Percentiles rank a stretch among this genome's conserved stretches.
Conservation (phyloP, 345 rosid species). For the Erysimum cheiranthoides region DNA sequence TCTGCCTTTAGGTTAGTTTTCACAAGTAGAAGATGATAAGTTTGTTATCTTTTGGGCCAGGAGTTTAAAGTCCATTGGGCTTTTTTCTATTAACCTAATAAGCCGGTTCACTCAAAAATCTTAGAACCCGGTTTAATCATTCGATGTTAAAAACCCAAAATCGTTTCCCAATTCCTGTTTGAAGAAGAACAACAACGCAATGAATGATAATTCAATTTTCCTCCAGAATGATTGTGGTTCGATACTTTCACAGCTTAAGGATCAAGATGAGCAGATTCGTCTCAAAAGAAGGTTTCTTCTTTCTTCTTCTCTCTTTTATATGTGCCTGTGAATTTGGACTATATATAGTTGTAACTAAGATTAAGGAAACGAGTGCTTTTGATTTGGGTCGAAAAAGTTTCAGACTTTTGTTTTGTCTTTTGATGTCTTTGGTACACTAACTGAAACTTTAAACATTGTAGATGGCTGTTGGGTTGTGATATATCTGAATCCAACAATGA, state of each 20-base stretch:
- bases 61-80: not conserved
- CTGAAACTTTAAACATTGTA: slow-evolving; percentile 33
- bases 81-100: not conserved
- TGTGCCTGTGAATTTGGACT: not conserved
- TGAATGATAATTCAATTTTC: slow-evolving; percentile 37
- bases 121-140: not conserved
- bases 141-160: not conserved
- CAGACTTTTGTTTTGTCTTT: slow-evolving; percentile 10
- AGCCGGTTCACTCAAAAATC: not conserved
- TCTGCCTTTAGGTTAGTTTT: slow-evolving; percentile 39
- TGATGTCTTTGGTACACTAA: not conserved
- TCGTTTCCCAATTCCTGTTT: not conserved
- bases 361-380: not conserved
- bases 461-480: slow-evolving; percentile 78
- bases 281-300: slow-evolving; percentile 66
- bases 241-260: slow-evolving; percentile 56
- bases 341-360: not conserved
- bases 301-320: not conserved
- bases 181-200: not conserved
- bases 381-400: not conserved
- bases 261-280: slow-evolving; percentile 53
- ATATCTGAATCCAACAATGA: slow-evolving; percentile 47
- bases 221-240: slow-evolving; percentile 47
- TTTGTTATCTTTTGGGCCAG: slow-evolving; percentile 22
- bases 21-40: slow-evolving; percentile 22